These are phyloP conservation scores for Volutella citrinella DNA, from an alignment of 2,329 filamentous ascomycete species.

Conservation along the genomic window DNA sequence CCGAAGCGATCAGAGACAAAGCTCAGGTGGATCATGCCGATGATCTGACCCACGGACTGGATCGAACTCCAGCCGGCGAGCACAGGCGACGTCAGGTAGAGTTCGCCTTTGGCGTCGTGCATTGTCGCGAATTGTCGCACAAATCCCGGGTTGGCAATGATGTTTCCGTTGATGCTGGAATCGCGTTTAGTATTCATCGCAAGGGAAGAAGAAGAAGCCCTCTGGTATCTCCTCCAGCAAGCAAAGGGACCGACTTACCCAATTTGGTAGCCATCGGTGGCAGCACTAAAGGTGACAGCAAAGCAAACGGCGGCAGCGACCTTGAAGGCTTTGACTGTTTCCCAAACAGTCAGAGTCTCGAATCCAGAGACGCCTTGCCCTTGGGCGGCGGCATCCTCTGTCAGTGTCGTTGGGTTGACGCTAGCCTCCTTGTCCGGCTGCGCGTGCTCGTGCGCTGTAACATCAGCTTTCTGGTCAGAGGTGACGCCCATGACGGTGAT, in stretches of 20 bases:
- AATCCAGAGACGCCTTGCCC: constrained; percentile 24
- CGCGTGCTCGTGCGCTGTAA: too few relatives aligned
- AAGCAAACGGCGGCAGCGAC: constrained; percentile 20
- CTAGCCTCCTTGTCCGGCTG: too few relatives aligned
- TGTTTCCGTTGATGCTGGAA: background rate
- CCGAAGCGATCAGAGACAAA: background rate
- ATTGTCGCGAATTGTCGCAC: background rate
- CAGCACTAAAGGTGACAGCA: constrained; percentile 19
- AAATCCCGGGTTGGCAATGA: constrained; percentile 3
- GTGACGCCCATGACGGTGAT: too few relatives aligned
- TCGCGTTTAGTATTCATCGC: too few relatives aligned
- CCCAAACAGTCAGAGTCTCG: constrained; percentile 21
- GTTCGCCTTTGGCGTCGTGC: background rate
- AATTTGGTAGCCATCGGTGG: constrained; percentile 15
- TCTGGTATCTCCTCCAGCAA: too few relatives aligned
- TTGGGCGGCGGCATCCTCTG: constrained; percentile 18
- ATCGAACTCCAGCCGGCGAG: too few relatives aligned
- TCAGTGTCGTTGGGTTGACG: too few relatives aligned
- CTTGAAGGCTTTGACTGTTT: constrained; percentile 23
- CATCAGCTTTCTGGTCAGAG: too few relatives aligned
- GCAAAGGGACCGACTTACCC: too few relatives aligned
- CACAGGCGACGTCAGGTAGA: background rate
- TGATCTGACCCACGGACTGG: background rate
- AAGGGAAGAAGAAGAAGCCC: too few relatives aligned
- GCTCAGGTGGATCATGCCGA: background rate